These are phyloP conservation scores for Xylaria scruposa DNA, from an alignment of 495 filamentous ascomycete genomes.

Conservation along the genomic window DNA sequence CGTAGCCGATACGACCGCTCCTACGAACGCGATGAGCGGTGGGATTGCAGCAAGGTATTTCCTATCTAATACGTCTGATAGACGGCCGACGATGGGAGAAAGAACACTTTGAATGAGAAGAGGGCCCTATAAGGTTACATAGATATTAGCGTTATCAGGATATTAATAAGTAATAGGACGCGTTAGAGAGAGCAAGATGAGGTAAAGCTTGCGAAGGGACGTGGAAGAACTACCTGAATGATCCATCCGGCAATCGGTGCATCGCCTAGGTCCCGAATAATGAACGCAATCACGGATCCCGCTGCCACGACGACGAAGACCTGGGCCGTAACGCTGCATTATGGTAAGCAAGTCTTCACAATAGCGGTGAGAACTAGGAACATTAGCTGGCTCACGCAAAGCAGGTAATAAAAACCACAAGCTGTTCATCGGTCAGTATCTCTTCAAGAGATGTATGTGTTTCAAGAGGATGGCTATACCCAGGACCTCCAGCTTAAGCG, in stretches of 20 bases:
- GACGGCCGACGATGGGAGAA: slow-evolving; percentile 59
- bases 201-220: neutral
- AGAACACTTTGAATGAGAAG: slow-evolving; percentile 62
- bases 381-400: slow-evolving; percentile 41
- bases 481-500: slow-evolving; percentile 48
- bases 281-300: slow-evolving; percentile 62
- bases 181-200: neutral
- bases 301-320: slow-evolving; percentile 63
- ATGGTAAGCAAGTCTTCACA: neutral
- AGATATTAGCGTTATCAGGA: slow-evolving; percentile 16
- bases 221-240: slow-evolving; percentile 51
- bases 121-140: slow-evolving; percentile 45
- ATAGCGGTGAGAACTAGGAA: neutral
- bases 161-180: neutral
- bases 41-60: slow-evolving; percentile 58
- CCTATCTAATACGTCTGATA: slow-evolving; percentile 61
- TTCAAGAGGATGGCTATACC: slow-evolving; percentile 30
- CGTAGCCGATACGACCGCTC: slow-evolving; percentile 60
- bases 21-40: slow-evolving; percentile 58
- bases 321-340: slow-evolving; percentile 51
- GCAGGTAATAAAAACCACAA: slow-evolving; percentile 48
- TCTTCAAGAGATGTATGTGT: neutral
- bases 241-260: slow-evolving; percentile 58
- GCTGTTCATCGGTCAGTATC: slow-evolving; percentile 27
- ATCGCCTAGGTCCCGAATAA: slow-evolving; percentile 59